Conservation (phyloP, 305 asterid species). For the Vinca major region DNA sequence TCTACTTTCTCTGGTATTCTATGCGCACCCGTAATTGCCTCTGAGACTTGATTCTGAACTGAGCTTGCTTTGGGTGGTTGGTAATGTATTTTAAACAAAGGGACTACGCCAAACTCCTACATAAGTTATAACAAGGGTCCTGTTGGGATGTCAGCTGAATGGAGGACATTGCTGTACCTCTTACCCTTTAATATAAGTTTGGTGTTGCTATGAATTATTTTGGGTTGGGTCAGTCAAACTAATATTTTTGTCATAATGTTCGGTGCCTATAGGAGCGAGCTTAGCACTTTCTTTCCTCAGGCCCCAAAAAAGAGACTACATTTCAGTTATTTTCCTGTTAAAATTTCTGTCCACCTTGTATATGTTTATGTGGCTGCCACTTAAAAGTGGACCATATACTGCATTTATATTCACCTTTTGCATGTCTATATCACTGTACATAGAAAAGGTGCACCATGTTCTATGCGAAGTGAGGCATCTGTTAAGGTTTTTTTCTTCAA, state of each 20-base stretch:
- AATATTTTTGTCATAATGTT: neutral
- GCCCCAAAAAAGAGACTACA: neutral
- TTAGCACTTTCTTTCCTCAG: neutral
- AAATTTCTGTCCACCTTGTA: neutral
- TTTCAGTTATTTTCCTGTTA: no score
- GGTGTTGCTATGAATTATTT: neutral
- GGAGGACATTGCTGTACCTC: neutral
- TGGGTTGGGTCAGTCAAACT: neutral
- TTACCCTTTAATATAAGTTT: neutral
- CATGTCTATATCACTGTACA: neutral
- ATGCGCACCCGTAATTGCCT: neutral
- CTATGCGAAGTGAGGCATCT: neutral
- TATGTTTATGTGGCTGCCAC: neutral
- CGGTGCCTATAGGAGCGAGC: neutral
- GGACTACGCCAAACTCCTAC: neutral
- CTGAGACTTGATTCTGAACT: neutral
- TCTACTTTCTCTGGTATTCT: constrained; percentile 1
- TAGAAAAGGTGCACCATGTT: neutral
- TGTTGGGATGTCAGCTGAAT: neutral
- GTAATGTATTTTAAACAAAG: neutral
- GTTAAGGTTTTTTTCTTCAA: constrained; percentile 5
- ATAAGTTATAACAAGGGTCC: neutral
- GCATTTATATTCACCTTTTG: neutral
- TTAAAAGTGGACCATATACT: neutral
- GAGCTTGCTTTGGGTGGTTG: constrained; percentile 6